phyloP scores from a whole-genome alignment of 192 early-diverging fungal species.

The Linnemannia exigua region DNA sequence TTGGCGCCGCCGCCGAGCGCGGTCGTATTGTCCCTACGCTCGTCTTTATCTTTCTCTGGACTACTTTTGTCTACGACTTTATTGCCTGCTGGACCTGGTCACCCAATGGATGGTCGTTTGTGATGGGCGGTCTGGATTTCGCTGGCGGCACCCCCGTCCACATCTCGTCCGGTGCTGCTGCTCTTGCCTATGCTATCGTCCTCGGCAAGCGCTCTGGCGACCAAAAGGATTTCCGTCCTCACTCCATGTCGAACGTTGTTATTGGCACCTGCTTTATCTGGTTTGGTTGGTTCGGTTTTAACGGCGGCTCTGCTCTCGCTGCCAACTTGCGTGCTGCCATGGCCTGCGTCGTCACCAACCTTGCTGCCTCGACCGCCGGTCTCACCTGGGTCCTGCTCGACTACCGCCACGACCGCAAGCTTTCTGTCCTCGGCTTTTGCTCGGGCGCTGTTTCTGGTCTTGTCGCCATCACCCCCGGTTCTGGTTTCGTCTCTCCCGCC shows the following conservation, averaged over 20 bases:
- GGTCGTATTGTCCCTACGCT: slow-evolving; percentile 88
- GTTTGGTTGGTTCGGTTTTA: slow-evolving; percentile 99
- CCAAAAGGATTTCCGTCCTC: slow-evolving; percentile 82
- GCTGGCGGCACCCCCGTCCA: slow-evolving; percentile 98
- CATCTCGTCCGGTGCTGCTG: slow-evolving; percentile 90
- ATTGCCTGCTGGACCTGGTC: slow-evolving; percentile 97
- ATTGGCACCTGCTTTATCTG: slow-evolving; percentile 91
- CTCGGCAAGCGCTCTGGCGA: slow-evolving; percentile 86
- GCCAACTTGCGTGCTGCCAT: slow-evolving; percentile 89
- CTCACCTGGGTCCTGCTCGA: slow-evolving; percentile 89
- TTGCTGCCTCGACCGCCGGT: slow-evolving; percentile 86
- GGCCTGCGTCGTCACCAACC: slow-evolving; percentile 88
- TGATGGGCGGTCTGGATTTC: slow-evolving; percentile 91
- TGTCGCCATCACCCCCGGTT: slow-evolving; percentile 93
- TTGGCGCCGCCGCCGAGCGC: slow-evolving; percentile 93
- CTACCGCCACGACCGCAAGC: slow-evolving; percentile 82
- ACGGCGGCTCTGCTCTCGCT: slow-evolving; percentile 87
- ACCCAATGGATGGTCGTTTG: slow-evolving; percentile 85
- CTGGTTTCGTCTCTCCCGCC: slow-evolving; percentile 89
- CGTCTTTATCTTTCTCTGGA: slow-evolving; percentile 94
- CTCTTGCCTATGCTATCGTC: slow-evolving; percentile 89
- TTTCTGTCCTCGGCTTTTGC: slow-evolving; percentile 94
- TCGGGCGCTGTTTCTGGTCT: slow-evolving; percentile 94
- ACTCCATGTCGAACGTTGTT: slow-evolving; percentile 94
- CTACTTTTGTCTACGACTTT: slow-evolving; percentile 94